Percentiles rank a stretch among this genome's conserved stretches.
Conservation (phyloP, 257 asterid genomes). For the Plantago ovata region DNA sequence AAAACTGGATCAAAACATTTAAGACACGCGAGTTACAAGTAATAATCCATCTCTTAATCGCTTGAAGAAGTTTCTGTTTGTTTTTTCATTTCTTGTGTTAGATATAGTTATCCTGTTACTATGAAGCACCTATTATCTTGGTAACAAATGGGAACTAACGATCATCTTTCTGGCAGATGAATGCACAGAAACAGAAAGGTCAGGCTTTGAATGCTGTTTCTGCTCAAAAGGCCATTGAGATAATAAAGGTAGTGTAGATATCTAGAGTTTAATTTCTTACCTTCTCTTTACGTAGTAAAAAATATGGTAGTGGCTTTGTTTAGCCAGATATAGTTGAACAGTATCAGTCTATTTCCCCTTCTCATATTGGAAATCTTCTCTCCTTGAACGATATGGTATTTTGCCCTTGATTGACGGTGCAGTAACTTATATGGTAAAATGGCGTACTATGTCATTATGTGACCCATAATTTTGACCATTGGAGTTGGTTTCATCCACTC, state of each 20-base stretch:
- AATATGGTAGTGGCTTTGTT: not conserved
- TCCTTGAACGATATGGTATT: too few species aligned
- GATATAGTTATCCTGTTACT: not conserved
- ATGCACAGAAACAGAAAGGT: conserved; percentile 89
- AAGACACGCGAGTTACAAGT: conserved; percentile 78
- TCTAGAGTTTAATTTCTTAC: conserved; percentile 5
- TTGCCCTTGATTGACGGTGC: too few species aligned
- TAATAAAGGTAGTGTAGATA: conserved; percentile 57
- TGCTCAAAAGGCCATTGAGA: conserved; percentile 76
- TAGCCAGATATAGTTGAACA: not conserved
- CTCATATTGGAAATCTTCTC: too few species aligned
- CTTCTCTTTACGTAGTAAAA: not conserved
- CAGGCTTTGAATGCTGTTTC: conserved; percentile 67
- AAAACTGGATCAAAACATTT: conserved; percentile 88
- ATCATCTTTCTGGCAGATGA: conserved; percentile 38
- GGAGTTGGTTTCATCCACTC: too few species aligned
- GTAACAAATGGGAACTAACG: not conserved
- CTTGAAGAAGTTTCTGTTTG: not conserved
- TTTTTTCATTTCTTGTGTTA: not conserved
- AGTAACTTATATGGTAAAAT: too few species aligned
- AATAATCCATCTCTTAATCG: not conserved
- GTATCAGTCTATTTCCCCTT: too few species aligned
- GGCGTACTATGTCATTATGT: too few species aligned
- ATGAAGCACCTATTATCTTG: not conserved
- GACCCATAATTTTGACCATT: too few species aligned